Evolutionary conservation across 1,139 yeast species (phyloP).

Genomic region (Saccharomycopsis hybrid): DNA sequence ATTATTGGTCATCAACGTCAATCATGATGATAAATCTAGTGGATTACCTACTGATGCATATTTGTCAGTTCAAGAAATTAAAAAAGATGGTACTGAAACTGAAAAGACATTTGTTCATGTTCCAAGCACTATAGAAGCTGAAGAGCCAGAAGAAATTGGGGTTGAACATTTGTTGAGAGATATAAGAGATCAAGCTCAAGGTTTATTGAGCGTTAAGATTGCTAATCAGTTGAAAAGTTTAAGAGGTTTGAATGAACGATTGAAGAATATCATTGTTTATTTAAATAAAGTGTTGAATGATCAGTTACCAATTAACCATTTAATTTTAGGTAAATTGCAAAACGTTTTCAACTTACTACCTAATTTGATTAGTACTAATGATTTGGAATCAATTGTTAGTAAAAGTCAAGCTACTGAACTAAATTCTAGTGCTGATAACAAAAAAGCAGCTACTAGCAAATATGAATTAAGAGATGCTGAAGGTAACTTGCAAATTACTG

Average conservation of each 20-base stretch:
- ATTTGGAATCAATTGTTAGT: constrained; percentile 17
- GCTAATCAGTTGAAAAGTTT: constrained; percentile 87
- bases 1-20: constrained; percentile 85
- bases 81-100: constrained; percentile 93
- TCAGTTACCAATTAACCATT: constrained; percentile 81
- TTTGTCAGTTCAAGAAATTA: constrained; percentile 88
- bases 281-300: constrained; percentile 68
- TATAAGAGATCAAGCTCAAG: constrained; percentile 94
- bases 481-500: constrained; percentile 22
- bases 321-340: constrained; percentile 85
- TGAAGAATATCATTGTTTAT: constrained; percentile 73
- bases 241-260: constrained; percentile 76
- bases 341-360: constrained; percentile 93
- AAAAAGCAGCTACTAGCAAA: constrained; percentile 28
- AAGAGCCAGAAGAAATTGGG: constrained; percentile 98
- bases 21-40: constrained; percentile 59
- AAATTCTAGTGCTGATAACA: constrained; percentile 7
- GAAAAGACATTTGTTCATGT: constrained; percentile 91
- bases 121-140: constrained; percentile 91
- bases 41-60: constrained; percentile 97
- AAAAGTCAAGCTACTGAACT: background rate
- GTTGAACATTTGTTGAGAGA: constrained; percentile 95
- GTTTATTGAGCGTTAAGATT: constrained; percentile 77
- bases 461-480: constrained; percentile 26
- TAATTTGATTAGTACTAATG: constrained; percentile 47